phyloP scores from a whole-genome alignment of 2,329 filamentous ascomycete genomes.

The Diaporthe ampelina region DNA sequence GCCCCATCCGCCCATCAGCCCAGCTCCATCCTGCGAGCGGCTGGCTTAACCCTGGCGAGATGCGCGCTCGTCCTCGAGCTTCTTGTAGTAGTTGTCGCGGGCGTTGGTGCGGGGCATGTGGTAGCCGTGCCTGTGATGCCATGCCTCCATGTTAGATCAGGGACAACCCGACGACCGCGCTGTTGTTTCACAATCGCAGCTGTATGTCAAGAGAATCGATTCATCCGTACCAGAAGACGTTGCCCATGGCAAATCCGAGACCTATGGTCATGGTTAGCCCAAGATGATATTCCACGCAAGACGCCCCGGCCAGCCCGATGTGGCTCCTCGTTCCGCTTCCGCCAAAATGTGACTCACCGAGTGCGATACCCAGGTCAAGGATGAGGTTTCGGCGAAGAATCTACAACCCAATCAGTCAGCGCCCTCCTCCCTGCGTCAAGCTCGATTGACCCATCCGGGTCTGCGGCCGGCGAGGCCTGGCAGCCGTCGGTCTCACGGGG shows the following conservation, averaged over 20 bases:
- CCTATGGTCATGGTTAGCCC: conserved; percentile 59
- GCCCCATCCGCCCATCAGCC: not conserved
- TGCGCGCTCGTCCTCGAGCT: conserved; percentile 70
- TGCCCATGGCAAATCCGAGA: conserved; percentile 68
- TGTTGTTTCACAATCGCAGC: not conserved
- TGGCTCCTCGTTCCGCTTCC: not conserved
- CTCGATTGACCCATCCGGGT: conserved; percentile 5
- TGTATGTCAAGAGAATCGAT: not conserved
- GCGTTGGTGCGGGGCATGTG: conserved; percentile 72
- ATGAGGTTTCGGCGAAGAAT: conserved; percentile 73
- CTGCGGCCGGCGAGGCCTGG: not conserved
- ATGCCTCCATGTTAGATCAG: conserved; percentile 14
- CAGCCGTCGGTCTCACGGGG: not conserved
- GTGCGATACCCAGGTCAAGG: conserved; percentile 67
- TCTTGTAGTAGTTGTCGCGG: conserved; percentile 71
- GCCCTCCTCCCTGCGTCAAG: conserved; percentile 21
- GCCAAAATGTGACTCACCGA: conserved; percentile 61
- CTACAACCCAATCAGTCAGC: conserved; percentile 57
- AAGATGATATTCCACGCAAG: conserved; percentile 5
- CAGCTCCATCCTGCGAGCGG: not conserved
- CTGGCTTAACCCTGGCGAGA: conserved; percentile 45
- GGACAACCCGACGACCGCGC: not conserved
- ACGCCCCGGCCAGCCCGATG: not conserved
- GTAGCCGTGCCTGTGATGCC: conserved; percentile 68
- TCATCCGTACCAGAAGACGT: conserved; percentile 68